Base-by-base conservation (phyloP, 805 yeast genomes). In the Kodamaea leandrae region DNA sequence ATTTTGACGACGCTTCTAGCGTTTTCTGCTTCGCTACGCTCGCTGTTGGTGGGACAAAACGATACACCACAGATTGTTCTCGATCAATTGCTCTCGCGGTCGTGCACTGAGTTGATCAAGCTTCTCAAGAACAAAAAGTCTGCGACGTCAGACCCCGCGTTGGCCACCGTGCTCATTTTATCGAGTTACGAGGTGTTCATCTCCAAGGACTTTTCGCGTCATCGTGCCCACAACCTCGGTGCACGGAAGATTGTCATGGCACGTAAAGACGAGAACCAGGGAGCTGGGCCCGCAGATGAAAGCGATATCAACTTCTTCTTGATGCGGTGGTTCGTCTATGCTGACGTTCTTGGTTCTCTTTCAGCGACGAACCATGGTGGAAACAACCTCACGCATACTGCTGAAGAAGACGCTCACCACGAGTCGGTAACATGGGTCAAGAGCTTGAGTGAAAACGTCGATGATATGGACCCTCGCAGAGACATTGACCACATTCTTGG, bases 181-280 rank as follows among this genome's bases (percentile, higher is more conserved):
- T 71, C 80, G 12, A 76, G 83, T 26, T 80, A 76, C 54, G 82
- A 80, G 44, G 61, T 56, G 46, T 68, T 58, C 36, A 70, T 61
- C 55, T 74, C 69, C 32, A 70, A 57, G 46, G 71, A 66, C 47
- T 67, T 64, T 44, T 68, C 65, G 46, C 65, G 73, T 35, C 86
- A 87, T 78, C 68, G 80, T 52, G 74, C 81, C 1, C 93, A 84
- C 55, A 63, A 78, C 39, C 66, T 72, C 26, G 89, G 89, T 0
- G 89, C 90, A 0, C 66, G 78, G 43, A 83, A 80, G 51, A 80
- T 83, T 28, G 68, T 83, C 17, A 53, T 72, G 43, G 74, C 82
- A 24, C 55, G 85, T 46, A 74, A 19, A 30, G 51, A 45, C 34
- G 54, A 15, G 15, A 30, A 53, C 43, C 35, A 26, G 48, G 30